Conservation (phyloP, 2,329 filamentous ascomycete genomes). For the Aureobasidium subglaciale region DNA sequence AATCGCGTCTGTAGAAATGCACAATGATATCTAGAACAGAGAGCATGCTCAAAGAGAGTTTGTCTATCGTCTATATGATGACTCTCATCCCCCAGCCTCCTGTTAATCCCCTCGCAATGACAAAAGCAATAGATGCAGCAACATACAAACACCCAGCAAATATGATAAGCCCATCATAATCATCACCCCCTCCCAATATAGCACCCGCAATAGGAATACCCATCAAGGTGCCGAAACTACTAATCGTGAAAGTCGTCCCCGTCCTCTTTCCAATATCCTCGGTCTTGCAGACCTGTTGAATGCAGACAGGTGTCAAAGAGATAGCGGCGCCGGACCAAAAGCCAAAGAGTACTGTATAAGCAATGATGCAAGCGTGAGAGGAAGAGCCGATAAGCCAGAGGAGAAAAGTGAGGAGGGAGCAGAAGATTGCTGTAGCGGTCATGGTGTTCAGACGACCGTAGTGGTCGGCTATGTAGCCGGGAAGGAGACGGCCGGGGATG, state of each 20-base stretch:
- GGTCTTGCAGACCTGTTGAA: slow-evolving; percentile 26
- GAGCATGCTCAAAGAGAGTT: neutral
- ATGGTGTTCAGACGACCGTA: slow-evolving; percentile 30
- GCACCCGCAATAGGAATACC: slow-evolving; percentile 60
- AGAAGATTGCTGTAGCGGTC: slow-evolving; percentile 20
- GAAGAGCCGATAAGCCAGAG: slow-evolving; percentile 22
- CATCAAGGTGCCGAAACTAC: slow-evolving; percentile 58
- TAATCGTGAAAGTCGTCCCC: slow-evolving; percentile 56
- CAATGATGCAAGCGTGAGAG: slow-evolving; percentile 20
- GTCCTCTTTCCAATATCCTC: slow-evolving; percentile 50
- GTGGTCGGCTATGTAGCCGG: slow-evolving; percentile 28
- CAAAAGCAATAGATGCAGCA: slow-evolving; percentile 20
- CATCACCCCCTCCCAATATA: slow-evolving; percentile 36
- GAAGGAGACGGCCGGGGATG: slow-evolving; percentile 28
- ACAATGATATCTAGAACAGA: too few species aligned
- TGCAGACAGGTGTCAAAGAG: slow-evolving; percentile 28
- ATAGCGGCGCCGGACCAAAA: slow-evolving; percentile 26
- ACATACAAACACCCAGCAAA: slow-evolving; percentile 24
- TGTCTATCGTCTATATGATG: neutral
- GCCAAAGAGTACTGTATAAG: slow-evolving; percentile 24
- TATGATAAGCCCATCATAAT: slow-evolving; percentile 25
- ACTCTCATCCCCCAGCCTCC: neutral
- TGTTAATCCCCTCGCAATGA: slow-evolving; percentile 19
- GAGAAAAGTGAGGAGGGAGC: slow-evolving; percentile 21
- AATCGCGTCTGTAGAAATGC: too few species aligned